Conservation (phyloP, 2,329 filamentous ascomycete species). For the Fusarium armeniacum region DNA sequence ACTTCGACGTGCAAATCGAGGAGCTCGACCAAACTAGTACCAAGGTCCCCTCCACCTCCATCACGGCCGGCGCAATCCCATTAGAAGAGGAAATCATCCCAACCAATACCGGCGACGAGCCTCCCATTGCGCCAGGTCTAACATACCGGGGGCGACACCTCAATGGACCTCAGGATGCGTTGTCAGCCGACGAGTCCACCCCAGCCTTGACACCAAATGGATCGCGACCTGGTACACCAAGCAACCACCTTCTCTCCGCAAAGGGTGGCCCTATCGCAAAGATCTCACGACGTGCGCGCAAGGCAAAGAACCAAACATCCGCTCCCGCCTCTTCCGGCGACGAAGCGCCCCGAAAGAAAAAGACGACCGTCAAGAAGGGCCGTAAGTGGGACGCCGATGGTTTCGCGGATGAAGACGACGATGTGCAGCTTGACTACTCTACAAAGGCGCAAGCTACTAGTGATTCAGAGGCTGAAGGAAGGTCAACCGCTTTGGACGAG, state of each 20-base stretch:
- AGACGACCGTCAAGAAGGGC: constrained; percentile 89
- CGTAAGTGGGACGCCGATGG: constrained; percentile 95
- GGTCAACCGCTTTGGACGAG: constrained; percentile 75
- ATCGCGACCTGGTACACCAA: constrained; percentile 84
- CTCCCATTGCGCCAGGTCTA: constrained; percentile 55
- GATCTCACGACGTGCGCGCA: constrained; percentile 84
- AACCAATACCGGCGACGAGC: constrained; percentile 46
- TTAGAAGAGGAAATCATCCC: constrained; percentile 55
- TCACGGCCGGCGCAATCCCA: constrained; percentile 49
- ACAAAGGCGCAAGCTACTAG: constrained; percentile 67
- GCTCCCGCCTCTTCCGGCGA: constrained; percentile 85
- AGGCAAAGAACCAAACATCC: constrained; percentile 74
- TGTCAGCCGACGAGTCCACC: constrained; percentile 74
- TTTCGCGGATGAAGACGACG: constrained; percentile 84
- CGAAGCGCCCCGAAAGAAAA: constrained; percentile 74
- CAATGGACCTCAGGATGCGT: constrained; percentile 55
- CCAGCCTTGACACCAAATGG: constrained; percentile 78
- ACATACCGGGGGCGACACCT: constrained; percentile 58
- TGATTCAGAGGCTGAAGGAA: constrained; percentile 68
- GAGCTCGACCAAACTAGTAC: constrained; percentile 77
- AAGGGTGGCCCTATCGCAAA: constrained; percentile 82
- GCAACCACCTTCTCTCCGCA: constrained; percentile 74
- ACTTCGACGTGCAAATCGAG: constrained; percentile 92
- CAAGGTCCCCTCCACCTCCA: constrained; percentile 48
- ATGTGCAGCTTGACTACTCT: constrained; percentile 91